A percentile compares a stretch with the other conserved stretches of the same genome.
Evolutionary conservation across 2,329 filamentous ascomycete species (phyloP).

Genomic region (Cladorrhinum sp.): DNA sequence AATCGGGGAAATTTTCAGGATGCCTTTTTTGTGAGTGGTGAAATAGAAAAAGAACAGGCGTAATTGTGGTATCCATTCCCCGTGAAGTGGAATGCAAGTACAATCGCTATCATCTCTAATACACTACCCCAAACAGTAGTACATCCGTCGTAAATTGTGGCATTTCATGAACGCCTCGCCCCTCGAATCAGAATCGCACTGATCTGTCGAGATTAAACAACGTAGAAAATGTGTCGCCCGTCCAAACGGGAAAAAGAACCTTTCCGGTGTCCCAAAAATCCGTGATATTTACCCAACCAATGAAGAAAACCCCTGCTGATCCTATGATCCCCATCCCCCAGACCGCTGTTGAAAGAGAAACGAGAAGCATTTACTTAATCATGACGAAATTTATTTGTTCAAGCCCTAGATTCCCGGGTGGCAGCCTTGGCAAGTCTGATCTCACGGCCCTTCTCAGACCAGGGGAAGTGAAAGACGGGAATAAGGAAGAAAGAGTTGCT

Average conservation of each 20-base stretch:
- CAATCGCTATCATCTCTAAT: neutral
- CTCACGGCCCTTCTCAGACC: constrained; percentile 75
- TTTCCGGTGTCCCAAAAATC: neutral
- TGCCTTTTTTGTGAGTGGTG: neutral
- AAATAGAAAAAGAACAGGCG: neutral
- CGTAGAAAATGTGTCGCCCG: neutral
- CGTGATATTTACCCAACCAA: neutral
- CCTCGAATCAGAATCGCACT: neutral
- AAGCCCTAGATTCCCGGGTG: constrained; percentile 19
- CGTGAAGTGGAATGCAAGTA: neutral
- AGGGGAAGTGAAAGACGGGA: constrained; percentile 91
- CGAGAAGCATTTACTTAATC: neutral
- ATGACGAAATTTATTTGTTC: constrained; percentile 3
- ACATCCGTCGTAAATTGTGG: constrained; percentile 1
- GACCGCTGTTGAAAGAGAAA: neutral
- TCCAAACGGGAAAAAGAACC: neutral
- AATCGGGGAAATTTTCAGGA: neutral
- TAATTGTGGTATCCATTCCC: no score
- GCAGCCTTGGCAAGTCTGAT: constrained; percentile 25
- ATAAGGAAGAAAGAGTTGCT: constrained; percentile 89
- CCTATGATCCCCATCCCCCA: neutral
- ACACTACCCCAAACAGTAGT: neutral
- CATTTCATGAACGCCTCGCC: constrained; percentile 1
- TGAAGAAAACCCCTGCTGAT: neutral
- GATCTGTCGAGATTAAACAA: neutral